Conservation (phyloP, 108 stramenopile species). For the Cyclotella kingstonii region DNA sequence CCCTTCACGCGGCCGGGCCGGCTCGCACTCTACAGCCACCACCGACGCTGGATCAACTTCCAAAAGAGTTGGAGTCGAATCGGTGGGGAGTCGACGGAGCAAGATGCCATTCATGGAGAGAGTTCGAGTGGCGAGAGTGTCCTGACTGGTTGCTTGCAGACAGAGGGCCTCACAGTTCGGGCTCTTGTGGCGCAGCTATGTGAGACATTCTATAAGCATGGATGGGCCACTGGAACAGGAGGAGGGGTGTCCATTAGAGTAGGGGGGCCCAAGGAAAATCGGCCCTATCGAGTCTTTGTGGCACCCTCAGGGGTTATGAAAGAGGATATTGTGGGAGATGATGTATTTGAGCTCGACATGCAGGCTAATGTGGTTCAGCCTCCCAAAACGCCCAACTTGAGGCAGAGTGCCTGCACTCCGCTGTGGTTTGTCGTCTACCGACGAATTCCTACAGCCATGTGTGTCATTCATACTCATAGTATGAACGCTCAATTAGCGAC, state of each 20-base stretch:
- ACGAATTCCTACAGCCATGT: conserved; percentile 59
- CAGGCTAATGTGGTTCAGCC: conserved; percentile 48
- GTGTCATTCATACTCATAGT: conserved; percentile 87
- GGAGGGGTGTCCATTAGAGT: conserved; percentile 89
- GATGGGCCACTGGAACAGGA: conserved; percentile 95
- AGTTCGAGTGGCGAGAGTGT: conserved; percentile 11
- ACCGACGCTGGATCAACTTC: conserved; percentile 81
- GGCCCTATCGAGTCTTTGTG: conserved; percentile 85
- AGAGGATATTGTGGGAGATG: conserved; percentile 93
- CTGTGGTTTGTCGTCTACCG: conserved; percentile 90
- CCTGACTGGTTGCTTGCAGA: conserved; percentile 28
- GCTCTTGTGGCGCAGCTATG: conserved; percentile 84
- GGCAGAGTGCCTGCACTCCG: conserved; percentile 87
- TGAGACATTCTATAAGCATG: conserved; percentile 76
- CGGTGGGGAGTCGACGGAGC: conserved; percentile 40
- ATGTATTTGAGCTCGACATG: conserved; percentile 88
- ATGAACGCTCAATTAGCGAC: conserved; percentile 87
- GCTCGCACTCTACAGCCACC: conserved; percentile 56
- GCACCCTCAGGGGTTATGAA: conserved; percentile 97
- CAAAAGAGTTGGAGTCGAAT: conserved; percentile 68
- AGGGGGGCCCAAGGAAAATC: conserved; percentile 56
- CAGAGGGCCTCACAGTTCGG: conserved; percentile 50
- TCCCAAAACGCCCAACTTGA: conserved; percentile 67
- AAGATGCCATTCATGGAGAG: conserved; percentile 42
- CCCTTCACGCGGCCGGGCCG: conserved; percentile 62